A percentile compares a stretch with the other conserved stretches of the same genome.
Conservation (phyloP, 805 yeast genomes). For the Monosporozyma siamensis region DNA sequence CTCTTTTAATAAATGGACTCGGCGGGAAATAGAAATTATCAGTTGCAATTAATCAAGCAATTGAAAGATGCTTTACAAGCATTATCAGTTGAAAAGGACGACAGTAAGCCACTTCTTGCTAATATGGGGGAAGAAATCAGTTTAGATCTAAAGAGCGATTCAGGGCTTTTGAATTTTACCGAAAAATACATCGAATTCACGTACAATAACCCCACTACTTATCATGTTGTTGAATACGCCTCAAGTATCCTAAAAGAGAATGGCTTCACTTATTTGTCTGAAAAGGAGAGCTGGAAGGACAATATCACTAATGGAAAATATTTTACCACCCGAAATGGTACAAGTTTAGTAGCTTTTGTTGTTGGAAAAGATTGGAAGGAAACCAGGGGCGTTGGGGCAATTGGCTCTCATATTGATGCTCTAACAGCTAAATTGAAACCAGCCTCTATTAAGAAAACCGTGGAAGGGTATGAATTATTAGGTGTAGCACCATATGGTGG, state of each 20-base stretch:
- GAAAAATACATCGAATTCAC: slow-evolving; percentile 63
- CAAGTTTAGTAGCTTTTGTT: slow-evolving; percentile 58
- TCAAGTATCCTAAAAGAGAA: slow-evolving; percentile 39
- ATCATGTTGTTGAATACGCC: slow-evolving; percentile 55
- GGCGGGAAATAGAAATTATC: slow-evolving; percentile 6
- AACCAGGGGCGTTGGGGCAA: slow-evolving; percentile 54
- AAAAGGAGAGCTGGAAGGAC: slow-evolving; percentile 39
- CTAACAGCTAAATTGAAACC: slow-evolving; percentile 66
- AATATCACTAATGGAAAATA: slow-evolving; percentile 41
- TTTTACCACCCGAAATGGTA: slow-evolving; percentile 60
- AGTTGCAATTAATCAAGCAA: slow-evolving; percentile 19
- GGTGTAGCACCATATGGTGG: slow-evolving; percentile 86
- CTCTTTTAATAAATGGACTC: too few species aligned
- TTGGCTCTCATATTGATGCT: slow-evolving; percentile 73
- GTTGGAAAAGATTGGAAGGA: slow-evolving; percentile 61
- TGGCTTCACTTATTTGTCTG: slow-evolving; percentile 60
- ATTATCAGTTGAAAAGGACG: slow-evolving; percentile 11
- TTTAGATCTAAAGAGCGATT: neutral
- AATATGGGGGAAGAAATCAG: neutral
- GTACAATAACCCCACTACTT: slow-evolving; percentile 62
- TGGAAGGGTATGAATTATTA: slow-evolving; percentile 66
- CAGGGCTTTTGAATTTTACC: slow-evolving; percentile 21
- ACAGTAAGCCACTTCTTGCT: slow-evolving; percentile 1
- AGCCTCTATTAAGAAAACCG: slow-evolving; percentile 44
- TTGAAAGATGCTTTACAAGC: slow-evolving; percentile 22